phyloP scores from a whole-genome alignment of 176 grass and related monocot species.

The Rhynchospora pubera region DNA sequence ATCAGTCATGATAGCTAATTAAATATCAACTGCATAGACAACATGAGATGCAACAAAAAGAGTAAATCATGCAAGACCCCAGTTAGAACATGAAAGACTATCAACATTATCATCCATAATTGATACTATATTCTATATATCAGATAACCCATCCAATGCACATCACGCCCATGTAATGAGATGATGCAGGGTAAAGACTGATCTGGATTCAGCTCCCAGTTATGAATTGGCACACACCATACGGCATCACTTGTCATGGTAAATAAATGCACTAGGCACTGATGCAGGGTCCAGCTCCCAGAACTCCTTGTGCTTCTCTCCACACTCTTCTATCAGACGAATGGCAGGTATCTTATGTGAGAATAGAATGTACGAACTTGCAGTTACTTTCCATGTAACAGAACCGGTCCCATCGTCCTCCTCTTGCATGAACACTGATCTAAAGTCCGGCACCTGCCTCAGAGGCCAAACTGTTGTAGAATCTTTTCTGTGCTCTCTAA shows the following conservation, averaged over 20 bases:
- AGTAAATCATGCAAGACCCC: no score
- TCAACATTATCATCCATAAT: no score
- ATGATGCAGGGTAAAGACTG: no score
- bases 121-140: no score
- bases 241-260: neutral
- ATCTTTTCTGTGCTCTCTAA: constrained; percentile 31
- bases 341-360: constrained; percentile 68
- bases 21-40: no score
- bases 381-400: constrained; percentile 29
- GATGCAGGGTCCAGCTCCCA: constrained; percentile 79
- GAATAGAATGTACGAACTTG: constrained; percentile 37
- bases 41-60: no score
- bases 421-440: constrained; percentile 54
- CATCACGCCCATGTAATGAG: no score
- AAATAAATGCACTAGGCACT: constrained; percentile 48
- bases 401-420: neutral
- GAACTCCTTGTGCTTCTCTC: constrained; percentile 44
- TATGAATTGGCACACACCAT: no score
- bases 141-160: no score
- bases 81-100: no score
- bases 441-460: constrained; percentile 44
- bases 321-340: constrained; percentile 40
- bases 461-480: constrained; percentile 33
- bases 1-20: no score
- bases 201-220: no score